phyloP scores from a whole-genome alignment of 1,139 yeast species.

The Saccharomyces hybrid region DNA sequence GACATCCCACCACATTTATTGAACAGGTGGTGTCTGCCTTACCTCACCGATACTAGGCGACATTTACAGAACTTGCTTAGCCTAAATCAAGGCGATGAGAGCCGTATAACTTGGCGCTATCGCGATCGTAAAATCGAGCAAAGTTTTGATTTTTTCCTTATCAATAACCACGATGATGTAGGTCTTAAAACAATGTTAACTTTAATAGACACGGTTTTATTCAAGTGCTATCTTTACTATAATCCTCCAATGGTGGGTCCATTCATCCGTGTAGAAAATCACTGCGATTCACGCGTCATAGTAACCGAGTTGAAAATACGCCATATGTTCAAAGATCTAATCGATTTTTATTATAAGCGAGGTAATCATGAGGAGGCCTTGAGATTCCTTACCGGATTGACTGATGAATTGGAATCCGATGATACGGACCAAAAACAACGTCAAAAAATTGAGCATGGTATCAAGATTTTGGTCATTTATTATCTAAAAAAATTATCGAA shows the following conservation, averaged over 20 bases:
- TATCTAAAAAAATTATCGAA: constrained; percentile 59
- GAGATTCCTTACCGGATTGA: constrained; percentile 38
- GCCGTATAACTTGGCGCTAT: constrained; percentile 19
- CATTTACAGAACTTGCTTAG: constrained; percentile 32
- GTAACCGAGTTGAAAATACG: constrained; percentile 46
- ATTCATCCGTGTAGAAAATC: constrained; percentile 64
- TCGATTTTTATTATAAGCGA: constrained; percentile 70
- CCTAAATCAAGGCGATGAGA: constrained; percentile 7
- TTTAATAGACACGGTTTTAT: constrained; percentile 71
- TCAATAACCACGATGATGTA: constrained; percentile 29
- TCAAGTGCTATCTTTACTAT: constrained; percentile 60
- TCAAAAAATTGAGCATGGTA: constrained; percentile 20
- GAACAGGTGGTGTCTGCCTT: constrained; percentile 44
- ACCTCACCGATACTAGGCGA: constrained; percentile 45
- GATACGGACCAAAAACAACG: constrained; percentile 16
- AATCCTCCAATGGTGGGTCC: constrained; percentile 77
- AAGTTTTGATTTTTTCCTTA: constrained; percentile 22
- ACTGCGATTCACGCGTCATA: constrained; percentile 62
- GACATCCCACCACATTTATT: constrained; percentile 36
- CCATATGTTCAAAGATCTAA: constrained; percentile 55
- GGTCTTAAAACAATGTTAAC: constrained; percentile 36
- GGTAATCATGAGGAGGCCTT: constrained; percentile 62
- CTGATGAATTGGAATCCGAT: constrained; percentile 24
- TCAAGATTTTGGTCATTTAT: constrained; percentile 34
- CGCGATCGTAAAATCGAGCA: constrained; percentile 17